These are phyloP conservation scores for Paspalum vaginatum DNA, from an alignment of 176 grass and related monocot genomes.

Conservation along the genomic window DNA sequence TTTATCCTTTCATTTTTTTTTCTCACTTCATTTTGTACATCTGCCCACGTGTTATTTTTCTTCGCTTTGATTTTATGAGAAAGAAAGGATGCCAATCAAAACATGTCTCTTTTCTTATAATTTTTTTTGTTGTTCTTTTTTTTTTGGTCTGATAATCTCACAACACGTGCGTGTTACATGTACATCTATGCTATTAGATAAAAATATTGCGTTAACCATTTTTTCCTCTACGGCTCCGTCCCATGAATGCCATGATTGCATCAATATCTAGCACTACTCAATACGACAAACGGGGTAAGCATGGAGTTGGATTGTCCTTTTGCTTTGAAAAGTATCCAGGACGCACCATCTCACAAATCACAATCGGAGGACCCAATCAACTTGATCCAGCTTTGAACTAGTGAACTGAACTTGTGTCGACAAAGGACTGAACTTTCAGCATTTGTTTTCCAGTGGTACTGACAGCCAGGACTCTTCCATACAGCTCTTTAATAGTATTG, in stretches of 20 bases:
- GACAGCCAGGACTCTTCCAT: neutral
- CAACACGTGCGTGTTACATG: no score
- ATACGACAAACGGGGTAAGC: neutral
- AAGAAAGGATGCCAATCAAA: no score
- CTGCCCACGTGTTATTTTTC: no score
- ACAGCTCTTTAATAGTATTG: neutral
- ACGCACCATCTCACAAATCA: neutral
- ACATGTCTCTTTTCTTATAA: no score
- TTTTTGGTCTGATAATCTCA: no score
- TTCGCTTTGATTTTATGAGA: no score
- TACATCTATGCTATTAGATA: no score
- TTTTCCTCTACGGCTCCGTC: neutral
- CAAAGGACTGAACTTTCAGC: neutral
- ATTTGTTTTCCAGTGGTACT: neutral
- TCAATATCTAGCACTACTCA: neutral
- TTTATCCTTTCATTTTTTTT: no score
- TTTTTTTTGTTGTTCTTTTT: no score
- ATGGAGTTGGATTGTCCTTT: neutral
- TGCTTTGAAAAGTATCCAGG: neutral
- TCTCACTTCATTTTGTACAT: no score
- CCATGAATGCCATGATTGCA: neutral
- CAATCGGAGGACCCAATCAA: neutral
- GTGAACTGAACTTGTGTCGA: neutral
- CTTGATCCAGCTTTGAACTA: neutral
- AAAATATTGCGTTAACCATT: neutral